phyloP scores from a whole-genome alignment of 2,329 filamentous ascomycete species.

The Berkeleyomyces basicola region DNA sequence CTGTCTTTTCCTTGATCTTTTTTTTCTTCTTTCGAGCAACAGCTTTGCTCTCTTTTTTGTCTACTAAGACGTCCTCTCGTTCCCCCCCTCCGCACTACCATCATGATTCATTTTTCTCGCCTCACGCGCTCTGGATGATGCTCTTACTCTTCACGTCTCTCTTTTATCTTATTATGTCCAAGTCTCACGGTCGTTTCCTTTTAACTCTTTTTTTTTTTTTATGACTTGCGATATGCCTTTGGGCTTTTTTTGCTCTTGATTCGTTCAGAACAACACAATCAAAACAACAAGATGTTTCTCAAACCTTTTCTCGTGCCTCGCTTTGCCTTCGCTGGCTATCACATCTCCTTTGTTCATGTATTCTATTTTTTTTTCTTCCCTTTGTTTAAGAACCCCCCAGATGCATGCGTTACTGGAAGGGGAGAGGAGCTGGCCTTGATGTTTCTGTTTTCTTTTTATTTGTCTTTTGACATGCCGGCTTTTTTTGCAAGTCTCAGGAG shows the following conservation, averaged over 20 bases:
- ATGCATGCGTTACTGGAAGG: neutral
- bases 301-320: neutral
- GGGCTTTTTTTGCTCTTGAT: neutral
- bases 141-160: neutral
- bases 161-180: neutral
- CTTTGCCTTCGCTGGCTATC: neutral
- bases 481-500: neutral
- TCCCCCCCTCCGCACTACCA: neutral
- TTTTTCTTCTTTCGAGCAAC: neutral
- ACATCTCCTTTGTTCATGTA: neutral
- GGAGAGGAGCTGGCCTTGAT: neutral
- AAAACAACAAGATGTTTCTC: neutral
- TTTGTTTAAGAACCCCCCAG: neutral
- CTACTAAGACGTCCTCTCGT: conserved; percentile 8
- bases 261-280: neutral
- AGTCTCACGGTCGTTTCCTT: neutral
- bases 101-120: neutral
- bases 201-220: neutral
- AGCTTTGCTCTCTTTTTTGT: neutral
- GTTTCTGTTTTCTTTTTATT: neutral
- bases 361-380: neutral
- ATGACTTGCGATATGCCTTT: neutral
- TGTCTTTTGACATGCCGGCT: neutral
- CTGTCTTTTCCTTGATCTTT: neutral
- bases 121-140: neutral